Percentiles rank a stretch among this genome's conserved stretches.
phyloP scores from a whole-genome alignment of 2,329 filamentous ascomycete genomes.

The Fusarium foetens region DNA sequence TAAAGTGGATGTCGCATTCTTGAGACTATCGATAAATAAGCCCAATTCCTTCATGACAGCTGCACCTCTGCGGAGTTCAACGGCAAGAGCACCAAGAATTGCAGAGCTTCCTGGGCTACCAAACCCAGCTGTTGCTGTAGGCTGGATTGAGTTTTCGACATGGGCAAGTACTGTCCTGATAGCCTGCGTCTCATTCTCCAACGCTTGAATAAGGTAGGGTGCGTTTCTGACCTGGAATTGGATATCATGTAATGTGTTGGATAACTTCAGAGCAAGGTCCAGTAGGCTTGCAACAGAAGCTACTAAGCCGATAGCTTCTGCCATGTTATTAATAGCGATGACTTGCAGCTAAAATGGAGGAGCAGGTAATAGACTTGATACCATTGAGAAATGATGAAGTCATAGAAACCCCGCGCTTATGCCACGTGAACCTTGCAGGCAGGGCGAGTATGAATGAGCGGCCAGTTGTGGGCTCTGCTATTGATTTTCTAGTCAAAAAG shows the following conservation, averaged over 20 bases:
- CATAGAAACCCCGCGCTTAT: not conserved
- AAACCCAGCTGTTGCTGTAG: not conserved
- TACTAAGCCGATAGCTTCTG: not conserved
- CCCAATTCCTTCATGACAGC: not conserved
- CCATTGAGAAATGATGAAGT: not conserved
- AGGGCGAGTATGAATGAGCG: not conserved
- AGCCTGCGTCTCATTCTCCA: not conserved
- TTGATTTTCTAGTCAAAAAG: too few species aligned
- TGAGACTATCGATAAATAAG: not conserved
- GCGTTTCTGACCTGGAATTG: not conserved
- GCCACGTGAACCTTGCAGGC: not conserved
- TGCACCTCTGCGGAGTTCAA: not conserved
- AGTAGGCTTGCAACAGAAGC: not conserved
- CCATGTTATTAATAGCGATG: not conserved
- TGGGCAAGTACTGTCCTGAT: not conserved
- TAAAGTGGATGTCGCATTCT: not conserved
- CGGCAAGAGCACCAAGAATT: not conserved
- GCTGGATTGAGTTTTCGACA: not conserved
- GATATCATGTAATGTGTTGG: not conserved
- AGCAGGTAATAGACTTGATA: not conserved
- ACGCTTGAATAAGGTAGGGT: not conserved
- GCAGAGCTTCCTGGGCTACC: not conserved
- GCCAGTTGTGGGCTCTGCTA: too few species aligned
- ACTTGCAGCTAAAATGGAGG: not conserved
- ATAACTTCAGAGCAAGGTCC: not conserved